A percentile compares a stretch with the other conserved stretches of the same genome.
Evolutionary conservation across 441 rosid genomes (phyloP).

Genomic region (Gossypium schwendimanii): DNA sequence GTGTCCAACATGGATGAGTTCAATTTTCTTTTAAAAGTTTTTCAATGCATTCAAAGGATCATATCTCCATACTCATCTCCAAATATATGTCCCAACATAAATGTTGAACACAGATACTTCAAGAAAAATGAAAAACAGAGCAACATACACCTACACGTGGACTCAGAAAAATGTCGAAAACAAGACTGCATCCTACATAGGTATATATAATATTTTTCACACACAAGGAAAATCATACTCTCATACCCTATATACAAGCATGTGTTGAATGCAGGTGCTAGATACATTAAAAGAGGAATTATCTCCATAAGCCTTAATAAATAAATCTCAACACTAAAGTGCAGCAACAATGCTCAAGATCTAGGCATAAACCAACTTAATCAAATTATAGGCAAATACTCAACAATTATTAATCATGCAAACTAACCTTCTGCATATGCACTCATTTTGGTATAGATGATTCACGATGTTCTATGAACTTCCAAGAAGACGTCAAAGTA

Average conservation of each 20-base stretch:
- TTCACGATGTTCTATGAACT: constrained; percentile 30
- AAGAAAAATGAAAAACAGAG: not conserved
- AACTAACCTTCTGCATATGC: not conserved
- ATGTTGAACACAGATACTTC: not conserved
- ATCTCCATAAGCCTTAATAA: not conserved
- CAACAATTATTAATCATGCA: not conserved
- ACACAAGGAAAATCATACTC: not conserved
- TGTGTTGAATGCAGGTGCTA: not conserved
- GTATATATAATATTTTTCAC: not conserved
- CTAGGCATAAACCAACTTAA: not conserved
- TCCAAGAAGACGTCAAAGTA: constrained; percentile 31
- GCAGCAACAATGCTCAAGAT: not conserved
- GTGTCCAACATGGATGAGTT: not conserved
- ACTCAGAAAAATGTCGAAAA: not conserved
- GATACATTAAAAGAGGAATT: not conserved
- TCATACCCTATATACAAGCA: not conserved
- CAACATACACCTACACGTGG: not conserved
- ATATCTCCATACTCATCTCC: not conserved
- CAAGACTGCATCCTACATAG: not conserved
- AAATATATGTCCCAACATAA: not conserved
- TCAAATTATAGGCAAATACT: not conserved
- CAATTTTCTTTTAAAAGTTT: not conserved
- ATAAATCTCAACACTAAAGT: not conserved
- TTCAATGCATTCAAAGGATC: not conserved
- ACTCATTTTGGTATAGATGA: constrained; percentile 18